Evolutionary conservation across 2,329 filamentous ascomycete species (phyloP), one percentile per base, ranked within the genome.

Genomic region (Falciphora oryzae): DNA sequence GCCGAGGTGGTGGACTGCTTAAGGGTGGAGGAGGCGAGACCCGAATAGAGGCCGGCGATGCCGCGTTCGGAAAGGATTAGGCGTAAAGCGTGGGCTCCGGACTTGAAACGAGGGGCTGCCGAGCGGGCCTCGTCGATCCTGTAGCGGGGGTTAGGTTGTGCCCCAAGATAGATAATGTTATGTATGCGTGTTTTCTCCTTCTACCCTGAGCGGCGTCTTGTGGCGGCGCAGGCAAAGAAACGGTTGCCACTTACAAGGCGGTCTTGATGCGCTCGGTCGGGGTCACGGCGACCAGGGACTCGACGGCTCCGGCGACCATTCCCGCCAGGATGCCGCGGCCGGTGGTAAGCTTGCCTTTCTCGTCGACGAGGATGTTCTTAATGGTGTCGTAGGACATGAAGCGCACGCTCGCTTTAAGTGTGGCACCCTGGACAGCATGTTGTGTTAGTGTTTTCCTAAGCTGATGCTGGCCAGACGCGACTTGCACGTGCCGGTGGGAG

Each of bases 181-280:
- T 29, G 6, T 29, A 3, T 29, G 6, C 32, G 32, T 44, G 35
- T 13, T 38, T 2, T 38, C 35, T 16, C 13, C 35, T 38, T 2
- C 32, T 5, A 13, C 2, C 3, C 35, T 11, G 13, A 38, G 13
- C 14, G 13, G 14, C 13, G 35, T 16, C 35, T 38, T 38, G 11
- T 32, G 3, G 11, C 11, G 32, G 11, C n/a, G 32, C 32, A 32
- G 7, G 32, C 11, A 10, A 8, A 13, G 32, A 18, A 18, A 44
- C 38, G 38, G 14, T 11, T 11, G 16, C 22, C 44, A 71, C 73
- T 63, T 77, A 73, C 69, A 89, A 71, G 0, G 86, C 86, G 1
- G 88, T 90, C 72, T 90, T 90, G 70, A 90, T 84, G 22, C 87
- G 79, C 70, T 90, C 88, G 0, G 85, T 88, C 0, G 88, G 88